phyloP scores from a whole-genome alignment of 805 yeast species.

The Jamesozyma gamospora region DNA sequence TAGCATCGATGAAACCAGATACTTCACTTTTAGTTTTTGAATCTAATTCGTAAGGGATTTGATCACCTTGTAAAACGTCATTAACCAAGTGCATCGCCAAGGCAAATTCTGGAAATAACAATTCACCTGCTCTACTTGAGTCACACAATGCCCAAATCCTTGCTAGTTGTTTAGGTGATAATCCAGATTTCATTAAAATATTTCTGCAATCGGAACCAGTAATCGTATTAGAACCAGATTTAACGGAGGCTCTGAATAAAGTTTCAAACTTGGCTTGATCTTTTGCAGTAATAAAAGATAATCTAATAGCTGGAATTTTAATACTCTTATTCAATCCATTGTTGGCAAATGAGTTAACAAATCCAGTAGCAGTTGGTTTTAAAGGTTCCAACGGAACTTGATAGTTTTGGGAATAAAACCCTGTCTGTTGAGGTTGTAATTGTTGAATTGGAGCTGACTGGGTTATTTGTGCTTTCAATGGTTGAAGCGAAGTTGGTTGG shows the following conservation, averaged over 20 bases:
- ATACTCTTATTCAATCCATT: conserved; percentile 45
- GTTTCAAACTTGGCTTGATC: conserved; percentile 85
- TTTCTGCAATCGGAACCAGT: conserved; percentile 68
- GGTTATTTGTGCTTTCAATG: conserved; percentile 3
- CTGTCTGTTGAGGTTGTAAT: conserved; percentile 33
- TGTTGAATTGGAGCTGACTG: conserved; percentile 12
- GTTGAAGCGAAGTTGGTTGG: conserved; percentile 16
- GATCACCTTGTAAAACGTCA: conserved; percentile 64
- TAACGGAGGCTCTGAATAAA: conserved; percentile 70
- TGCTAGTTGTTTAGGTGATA: conserved; percentile 64
- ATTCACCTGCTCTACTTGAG: conserved; percentile 71
- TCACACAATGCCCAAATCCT: conserved; percentile 90
- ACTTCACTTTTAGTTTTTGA: conserved; percentile 72
- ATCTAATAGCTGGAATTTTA: conserved; percentile 64
- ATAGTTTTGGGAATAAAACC: conserved; percentile 33
- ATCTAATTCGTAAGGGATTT: conserved; percentile 66
- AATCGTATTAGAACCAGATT: conserved; percentile 40
- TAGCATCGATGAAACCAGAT: conserved; percentile 79
- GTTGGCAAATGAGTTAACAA: conserved; percentile 33
- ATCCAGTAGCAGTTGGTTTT: conserved; percentile 40
- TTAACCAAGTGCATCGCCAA: conserved; percentile 83
- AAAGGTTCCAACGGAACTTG: conserved; percentile 25
- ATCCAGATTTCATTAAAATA: conserved; percentile 68
- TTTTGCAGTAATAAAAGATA: conserved; percentile 72
- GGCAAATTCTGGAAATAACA: conserved; percentile 90